phyloP scores from a whole-genome alignment of 1,284 basidiomycete genomes.

The Schizophyllum commune region DNA sequence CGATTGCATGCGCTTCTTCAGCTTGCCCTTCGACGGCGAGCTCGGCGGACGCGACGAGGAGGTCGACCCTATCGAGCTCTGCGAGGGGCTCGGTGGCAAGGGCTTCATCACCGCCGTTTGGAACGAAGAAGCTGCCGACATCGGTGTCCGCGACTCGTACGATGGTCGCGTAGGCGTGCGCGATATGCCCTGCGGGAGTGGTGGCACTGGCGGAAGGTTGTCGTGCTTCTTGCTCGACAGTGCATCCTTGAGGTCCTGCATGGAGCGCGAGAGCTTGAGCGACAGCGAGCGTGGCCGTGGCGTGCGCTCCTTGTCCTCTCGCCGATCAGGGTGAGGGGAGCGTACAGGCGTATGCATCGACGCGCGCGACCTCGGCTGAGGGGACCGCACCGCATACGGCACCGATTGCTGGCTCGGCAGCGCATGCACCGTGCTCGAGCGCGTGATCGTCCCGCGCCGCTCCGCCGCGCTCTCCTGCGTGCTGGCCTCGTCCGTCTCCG shows the following conservation, averaged over 20 bases:
- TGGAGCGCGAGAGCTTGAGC: slow-evolving; percentile 36
- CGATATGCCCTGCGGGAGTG: slow-evolving; percentile 17
- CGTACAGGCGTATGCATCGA: slow-evolving; percentile 5
- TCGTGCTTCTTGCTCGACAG: slow-evolving; percentile 22
- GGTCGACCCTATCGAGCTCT: not conserved
- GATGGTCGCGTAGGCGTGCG: not conserved
- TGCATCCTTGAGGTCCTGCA: slow-evolving; percentile 21
- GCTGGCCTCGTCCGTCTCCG: slow-evolving; percentile 23
- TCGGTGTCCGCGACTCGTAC: slow-evolving; percentile 5
- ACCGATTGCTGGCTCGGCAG: slow-evolving; percentile 2
- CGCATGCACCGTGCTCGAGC: slow-evolving; percentile 5
- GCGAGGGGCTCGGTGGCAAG: slow-evolving; percentile 25
- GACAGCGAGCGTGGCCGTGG: slow-evolving; percentile 33
- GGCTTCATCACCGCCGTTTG: slow-evolving; percentile 21
- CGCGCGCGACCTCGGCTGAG: slow-evolving; percentile 9
- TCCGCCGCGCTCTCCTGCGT: slow-evolving; percentile 14
- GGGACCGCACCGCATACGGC: not conserved
- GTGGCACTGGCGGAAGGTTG: slow-evolving; percentile 35
- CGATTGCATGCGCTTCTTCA: slow-evolving; percentile 12
- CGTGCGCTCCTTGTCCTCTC: not conserved
- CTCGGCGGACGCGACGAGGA: not conserved
- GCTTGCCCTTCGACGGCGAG: slow-evolving; percentile 12
- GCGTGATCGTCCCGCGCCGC: slow-evolving; percentile 8
- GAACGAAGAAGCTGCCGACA: slow-evolving; percentile 4
- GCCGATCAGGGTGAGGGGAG: slow-evolving; percentile 5